Conservation (phyloP, 1,284 basidiomycete genomes). For the Sporisorium reilianum region DNA sequence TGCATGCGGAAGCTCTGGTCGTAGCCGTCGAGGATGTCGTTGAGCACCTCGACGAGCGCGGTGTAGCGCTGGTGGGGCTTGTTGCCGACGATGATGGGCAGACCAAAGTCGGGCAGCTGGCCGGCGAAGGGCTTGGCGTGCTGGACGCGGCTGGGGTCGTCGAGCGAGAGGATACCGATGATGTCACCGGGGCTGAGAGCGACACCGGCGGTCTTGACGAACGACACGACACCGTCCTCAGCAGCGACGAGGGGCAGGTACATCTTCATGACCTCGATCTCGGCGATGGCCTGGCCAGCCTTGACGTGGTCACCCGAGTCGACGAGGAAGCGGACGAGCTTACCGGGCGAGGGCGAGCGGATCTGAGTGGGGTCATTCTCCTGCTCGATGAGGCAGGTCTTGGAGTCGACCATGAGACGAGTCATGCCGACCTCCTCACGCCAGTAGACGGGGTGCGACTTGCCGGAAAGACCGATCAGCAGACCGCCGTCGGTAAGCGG, state of each 20-base stretch:
- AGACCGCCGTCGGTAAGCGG: constrained; percentile 95
- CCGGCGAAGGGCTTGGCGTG: constrained; percentile 98
- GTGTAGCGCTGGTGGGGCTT: constrained; percentile 90
- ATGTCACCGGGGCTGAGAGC: constrained; percentile 98
- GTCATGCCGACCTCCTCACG: constrained; percentile 87
- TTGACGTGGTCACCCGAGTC: constrained; percentile 97
- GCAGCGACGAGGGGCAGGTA: constrained; percentile 80
- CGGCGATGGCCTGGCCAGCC: constrained; percentile 95
- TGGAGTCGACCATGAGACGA: constrained; percentile 89
- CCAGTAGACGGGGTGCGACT: constrained; percentile 98
- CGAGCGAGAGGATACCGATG: constrained; percentile 94
- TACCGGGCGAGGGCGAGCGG: constrained; percentile 94
- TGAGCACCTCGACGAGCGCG: constrained; percentile 81
- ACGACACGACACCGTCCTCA: constrained; percentile 84
- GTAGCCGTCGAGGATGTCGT: constrained; percentile 77
- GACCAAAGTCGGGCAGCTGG: constrained; percentile 76
- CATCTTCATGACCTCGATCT: constrained; percentile 80
- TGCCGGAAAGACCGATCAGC: constrained; percentile 88
- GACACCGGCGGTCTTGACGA: constrained; percentile 97
- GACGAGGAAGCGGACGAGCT: constrained; percentile 92
- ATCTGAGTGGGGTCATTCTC: constrained; percentile 99
- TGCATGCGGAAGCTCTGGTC: constrained; percentile 73
- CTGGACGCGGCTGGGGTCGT: constrained; percentile 95
- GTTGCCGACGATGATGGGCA: constrained; percentile 86
- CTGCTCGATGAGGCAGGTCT: constrained; percentile 98